Base-by-base conservation (phyloP, 768 basidiomycete species). In the Cyclocybe aegerita region DNA sequence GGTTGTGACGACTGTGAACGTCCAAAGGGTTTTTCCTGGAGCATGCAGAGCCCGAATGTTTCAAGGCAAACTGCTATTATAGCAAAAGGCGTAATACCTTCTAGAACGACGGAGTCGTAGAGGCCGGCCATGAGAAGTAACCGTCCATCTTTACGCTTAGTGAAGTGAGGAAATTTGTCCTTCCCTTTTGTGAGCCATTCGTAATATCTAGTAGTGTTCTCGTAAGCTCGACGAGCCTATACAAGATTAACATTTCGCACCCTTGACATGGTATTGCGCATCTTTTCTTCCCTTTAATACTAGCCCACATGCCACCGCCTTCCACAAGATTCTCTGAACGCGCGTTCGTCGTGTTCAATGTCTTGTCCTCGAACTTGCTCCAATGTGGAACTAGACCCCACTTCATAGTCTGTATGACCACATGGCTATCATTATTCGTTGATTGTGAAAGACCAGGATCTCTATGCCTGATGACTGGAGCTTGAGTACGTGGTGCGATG, bases 361-460 rank as follows among this genome's bases (percentile, higher is more conserved):
- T 73, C 43, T 79, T 80, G 54, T 86, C 82, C 55, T 94, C 90
- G 35, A 72, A 67, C 62, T 90, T 91, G 62, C 76, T 81, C 86
- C 86, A 94, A 63, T 89, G 84, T 0, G 90, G 92, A 2, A 93
- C 81, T 1, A 95, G 74, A 6, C 95, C 94, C 94, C 94, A 98
- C 51, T 78, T 85, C 91, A 92, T 93, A 0, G 88, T 86, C 33
- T 91, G 88, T 54, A 95, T 64, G 16, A 88, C 70, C 14, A 85
- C 39, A 30, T 53, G 49, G 7, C 46, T 46, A 14, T 49, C 30
- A 31, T 49, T 57, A 29, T 36, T 39, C 9, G 39, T 56, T 44
- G 53, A 46, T 16, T 51, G 53, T 5, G 59, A 53, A 16, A 57
- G 47, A n/a, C 50, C 60, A 11, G 61, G 55, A 43, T 65, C 72